Percentiles rank a stretch among this genome's conserved stretches.
These are phyloP conservation scores for Pseudogymnoascus sp. DNA, from an alignment of 2,329 filamentous ascomycete species.

Conservation along the genomic window DNA sequence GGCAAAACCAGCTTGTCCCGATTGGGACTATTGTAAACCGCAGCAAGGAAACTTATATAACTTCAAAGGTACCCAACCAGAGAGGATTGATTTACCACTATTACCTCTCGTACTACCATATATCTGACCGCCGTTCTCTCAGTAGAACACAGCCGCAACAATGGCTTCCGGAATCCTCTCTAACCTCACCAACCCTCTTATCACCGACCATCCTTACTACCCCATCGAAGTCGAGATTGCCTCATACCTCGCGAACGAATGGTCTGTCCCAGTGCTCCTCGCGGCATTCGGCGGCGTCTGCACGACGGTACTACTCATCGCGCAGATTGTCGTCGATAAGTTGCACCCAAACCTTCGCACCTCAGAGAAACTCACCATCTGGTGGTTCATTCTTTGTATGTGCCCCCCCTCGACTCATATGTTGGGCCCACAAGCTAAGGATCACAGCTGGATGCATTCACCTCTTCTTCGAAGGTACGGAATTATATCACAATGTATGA, in stretches of 20 bases:
- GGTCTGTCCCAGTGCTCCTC: conserved; percentile 49
- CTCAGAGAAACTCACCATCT: conserved; percentile 48
- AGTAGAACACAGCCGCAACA: conserved; percentile 1
- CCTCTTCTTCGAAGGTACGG: conserved; percentile 28
- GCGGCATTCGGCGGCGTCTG: conserved; percentile 49
- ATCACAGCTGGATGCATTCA: conserved; percentile 24
- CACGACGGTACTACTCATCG: conserved; percentile 46
- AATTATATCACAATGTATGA: neutral
- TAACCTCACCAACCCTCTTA: conserved; percentile 15
- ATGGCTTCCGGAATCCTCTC: conserved; percentile 15
- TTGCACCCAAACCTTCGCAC: conserved; percentile 43
- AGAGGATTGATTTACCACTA: neutral
- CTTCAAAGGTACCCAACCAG: neutral
- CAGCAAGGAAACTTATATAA: conserved; percentile 5
- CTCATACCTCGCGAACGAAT: conserved; percentile 58
- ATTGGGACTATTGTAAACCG: conserved; percentile 7
- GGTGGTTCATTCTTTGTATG: conserved; percentile 71
- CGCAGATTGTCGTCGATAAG: conserved; percentile 44
- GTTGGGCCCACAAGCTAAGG: neutral
- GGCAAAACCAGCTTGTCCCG: neutral
- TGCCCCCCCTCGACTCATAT: conserved; percentile 28
- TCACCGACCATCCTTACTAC: conserved; percentile 56
- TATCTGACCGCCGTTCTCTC: neutral
- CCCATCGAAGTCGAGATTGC: conserved; percentile 54
- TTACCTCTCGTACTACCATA: neutral